Evolutionary conservation across 1,139 yeast species (phyloP), one percentile per base, ranked within the genome.

Genomic region (Geotrichum carabidarum): DNA sequence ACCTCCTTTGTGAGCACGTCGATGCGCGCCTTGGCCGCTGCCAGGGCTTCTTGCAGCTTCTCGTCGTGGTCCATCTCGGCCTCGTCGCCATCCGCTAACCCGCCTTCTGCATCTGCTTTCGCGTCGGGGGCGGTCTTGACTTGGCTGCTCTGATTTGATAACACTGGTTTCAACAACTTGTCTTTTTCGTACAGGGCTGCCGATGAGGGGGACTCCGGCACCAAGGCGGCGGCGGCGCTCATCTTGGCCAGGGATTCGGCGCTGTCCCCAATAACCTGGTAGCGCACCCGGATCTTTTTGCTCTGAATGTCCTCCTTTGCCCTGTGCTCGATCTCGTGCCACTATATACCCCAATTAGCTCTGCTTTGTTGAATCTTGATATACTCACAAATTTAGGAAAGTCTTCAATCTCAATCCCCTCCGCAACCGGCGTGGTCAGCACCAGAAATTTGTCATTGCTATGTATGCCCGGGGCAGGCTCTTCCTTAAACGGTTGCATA

Each of bases 381-480:
- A 31, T 17, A 43, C 46, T 43, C 46, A 43, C 46, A 31, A 43
- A 43, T 27, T 43, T 30, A 43, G 46, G 12, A 30, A 22, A 22
- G 34, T 43, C 30, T 4, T 22, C 46, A 6, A 43, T 17, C 46
- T 22, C 46, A 12, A 8, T 31, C 6, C n/a, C 34, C 34, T 27
- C 31, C 11, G 46, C 31, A 27, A 47, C 35, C n/a, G 50, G 50
- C 61, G 90, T 78, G 30, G 94, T 82, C 62, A 91, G 93, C 58
- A 93, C 84, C 67, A 93, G 80, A 70, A 93, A 93, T 74, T 93
- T 93, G 74, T 93, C 98, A 71, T 84, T 87, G 71, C 95, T 86
- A 72, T 84, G 84, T 72, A 78, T 81, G 64, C 82, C 88, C 50
- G 80, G 71, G 9, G 83, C 77, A 57, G 94, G 91, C 59, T 87